phyloP scores from a whole-genome alignment of 2,329 filamentous ascomycete species.

The Leptographium lundbergii region DNA sequence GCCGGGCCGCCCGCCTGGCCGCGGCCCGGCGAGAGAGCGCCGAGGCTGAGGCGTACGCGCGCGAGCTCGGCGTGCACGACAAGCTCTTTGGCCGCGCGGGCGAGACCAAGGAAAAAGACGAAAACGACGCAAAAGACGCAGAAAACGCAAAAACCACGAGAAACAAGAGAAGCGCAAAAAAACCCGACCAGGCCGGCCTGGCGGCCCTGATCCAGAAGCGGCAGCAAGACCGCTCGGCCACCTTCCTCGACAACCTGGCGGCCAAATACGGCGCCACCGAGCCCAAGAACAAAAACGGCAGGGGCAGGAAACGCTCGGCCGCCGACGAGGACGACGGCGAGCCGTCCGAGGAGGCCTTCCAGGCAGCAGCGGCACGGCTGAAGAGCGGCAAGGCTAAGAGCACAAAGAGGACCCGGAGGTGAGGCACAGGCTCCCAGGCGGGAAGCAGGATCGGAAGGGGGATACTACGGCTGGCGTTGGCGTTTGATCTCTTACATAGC shows the following conservation, averaged over 20 bases:
- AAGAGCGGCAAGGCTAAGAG: slow-evolving; percentile 18
- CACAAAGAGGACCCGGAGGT: slow-evolving; percentile 9
- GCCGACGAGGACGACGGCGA: slow-evolving; percentile 39
- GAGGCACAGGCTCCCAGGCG: neutral
- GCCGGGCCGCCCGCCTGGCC: slow-evolving; percentile 44
- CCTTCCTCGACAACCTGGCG: slow-evolving; percentile 61
- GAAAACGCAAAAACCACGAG: slow-evolving; percentile 13
- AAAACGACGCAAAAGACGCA: slow-evolving; percentile 21
- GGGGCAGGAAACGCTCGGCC: slow-evolving; percentile 22
- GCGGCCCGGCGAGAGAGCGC: slow-evolving; percentile 53
- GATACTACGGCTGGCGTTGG: neutral
- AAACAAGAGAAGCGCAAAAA: too few species aligned
- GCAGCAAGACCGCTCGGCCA: slow-evolving; percentile 47
- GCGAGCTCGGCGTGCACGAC: slow-evolving; percentile 62
- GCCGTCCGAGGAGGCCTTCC: slow-evolving; percentile 48
- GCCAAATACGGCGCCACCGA: slow-evolving; percentile 54
- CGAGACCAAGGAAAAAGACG: neutral
- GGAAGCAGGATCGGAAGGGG: neutral
- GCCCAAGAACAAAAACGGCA: slow-evolving; percentile 33
- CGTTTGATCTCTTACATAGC: neutral
- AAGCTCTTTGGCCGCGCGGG: slow-evolving; percentile 42
- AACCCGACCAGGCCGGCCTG: slow-evolving; percentile 9
- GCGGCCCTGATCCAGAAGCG: slow-evolving; percentile 57
- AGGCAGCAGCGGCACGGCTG: slow-evolving; percentile 40
- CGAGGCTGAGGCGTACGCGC: slow-evolving; percentile 63